phyloP scores from a whole-genome alignment of 1,139 yeast species.

The Sugiyamaella novakii region DNA sequence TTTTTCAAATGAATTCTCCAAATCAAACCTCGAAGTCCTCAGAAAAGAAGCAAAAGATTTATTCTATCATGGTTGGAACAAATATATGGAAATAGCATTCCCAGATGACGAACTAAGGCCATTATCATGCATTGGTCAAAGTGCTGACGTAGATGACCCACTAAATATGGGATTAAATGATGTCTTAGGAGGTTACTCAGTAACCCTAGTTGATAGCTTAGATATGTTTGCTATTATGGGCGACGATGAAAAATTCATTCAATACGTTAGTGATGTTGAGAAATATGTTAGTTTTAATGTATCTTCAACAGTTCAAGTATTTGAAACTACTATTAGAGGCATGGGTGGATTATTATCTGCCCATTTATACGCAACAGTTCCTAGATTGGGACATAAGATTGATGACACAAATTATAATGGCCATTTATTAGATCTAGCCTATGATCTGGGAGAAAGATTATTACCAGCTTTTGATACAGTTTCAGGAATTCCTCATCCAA shows the following conservation, averaged over 20 bases:
- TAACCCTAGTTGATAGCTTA: slow-evolving; percentile 74
- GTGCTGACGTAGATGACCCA: slow-evolving; percentile 58
- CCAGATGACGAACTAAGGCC: slow-evolving; percentile 87
- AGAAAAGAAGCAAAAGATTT: slow-evolving; percentile 54
- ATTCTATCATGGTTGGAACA: slow-evolving; percentile 74
- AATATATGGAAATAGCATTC: slow-evolving; percentile 70
- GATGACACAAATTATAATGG: slow-evolving; percentile 58
- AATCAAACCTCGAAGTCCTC: not conserved
- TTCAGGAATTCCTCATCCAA: slow-evolving; percentile 68
- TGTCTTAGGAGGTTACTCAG: slow-evolving; percentile 79
- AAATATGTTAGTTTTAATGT: slow-evolving; percentile 53
- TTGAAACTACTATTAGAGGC: slow-evolving; percentile 79
- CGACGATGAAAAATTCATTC: slow-evolving; percentile 57
- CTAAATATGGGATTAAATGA: slow-evolving; percentile 70
- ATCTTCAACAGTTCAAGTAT: slow-evolving; percentile 71
- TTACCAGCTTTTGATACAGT: slow-evolving; percentile 63
- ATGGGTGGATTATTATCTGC: slow-evolving; percentile 78
- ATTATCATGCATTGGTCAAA: slow-evolving; percentile 66
- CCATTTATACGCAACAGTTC: slow-evolving; percentile 71
- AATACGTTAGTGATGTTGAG: slow-evolving; percentile 53
- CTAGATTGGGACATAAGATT: slow-evolving; percentile 49
- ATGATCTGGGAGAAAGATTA: slow-evolving; percentile 68
- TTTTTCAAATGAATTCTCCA: slow-evolving; percentile 9
- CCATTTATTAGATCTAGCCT: slow-evolving; percentile 64
- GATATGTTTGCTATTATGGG: slow-evolving; percentile 78